phyloP scores from a whole-genome alignment of 345 rosid species.

The Reutealis trisperma region DNA sequence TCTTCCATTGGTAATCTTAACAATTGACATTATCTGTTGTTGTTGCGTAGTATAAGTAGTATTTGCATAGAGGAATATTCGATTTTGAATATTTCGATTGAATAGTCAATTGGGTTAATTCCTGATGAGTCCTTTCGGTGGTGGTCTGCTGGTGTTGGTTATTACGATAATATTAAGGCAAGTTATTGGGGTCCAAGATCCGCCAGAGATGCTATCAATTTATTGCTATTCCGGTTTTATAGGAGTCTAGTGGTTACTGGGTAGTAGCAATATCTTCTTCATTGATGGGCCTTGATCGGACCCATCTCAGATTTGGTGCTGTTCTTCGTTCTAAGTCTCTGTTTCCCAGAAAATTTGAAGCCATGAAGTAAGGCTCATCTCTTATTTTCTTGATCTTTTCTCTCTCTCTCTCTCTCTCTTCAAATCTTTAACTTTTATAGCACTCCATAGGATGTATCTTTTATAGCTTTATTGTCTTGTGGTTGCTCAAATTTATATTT shows the following conservation, averaged over 20 bases:
- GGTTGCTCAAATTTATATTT: not conserved
- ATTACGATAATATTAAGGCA: too few relatives aligned
- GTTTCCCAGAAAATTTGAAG: slow-evolving; percentile 38
- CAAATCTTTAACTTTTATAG: not conserved
- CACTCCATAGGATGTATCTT: not conserved
- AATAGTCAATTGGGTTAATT: not conserved
- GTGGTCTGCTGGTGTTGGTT: too few relatives aligned
- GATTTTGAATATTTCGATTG: not conserved
- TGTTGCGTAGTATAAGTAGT: too few relatives aligned
- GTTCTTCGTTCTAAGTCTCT: slow-evolving; percentile 39
- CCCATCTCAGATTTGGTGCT: slow-evolving; percentile 30
- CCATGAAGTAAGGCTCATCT: slow-evolving; percentile 54
- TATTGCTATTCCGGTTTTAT: slow-evolving; percentile 18
- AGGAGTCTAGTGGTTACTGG: not conserved
- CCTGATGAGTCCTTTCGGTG: not conserved
- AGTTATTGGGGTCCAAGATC: slow-evolving; percentile 35
- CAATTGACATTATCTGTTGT: too few relatives aligned
- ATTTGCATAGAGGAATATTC: not conserved
- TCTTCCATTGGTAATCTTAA: too few relatives aligned
- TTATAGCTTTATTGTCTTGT: not conserved
- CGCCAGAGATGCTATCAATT: slow-evolving; percentile 30
- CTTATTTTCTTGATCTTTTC: not conserved
- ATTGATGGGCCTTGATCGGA: slow-evolving; percentile 44
- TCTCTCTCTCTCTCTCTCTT: not conserved
- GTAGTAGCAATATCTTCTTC: not conserved